phyloP scores from a whole-genome alignment of 2,329 filamentous ascomycete species.

The Scedosporium apiospermum region DNA sequence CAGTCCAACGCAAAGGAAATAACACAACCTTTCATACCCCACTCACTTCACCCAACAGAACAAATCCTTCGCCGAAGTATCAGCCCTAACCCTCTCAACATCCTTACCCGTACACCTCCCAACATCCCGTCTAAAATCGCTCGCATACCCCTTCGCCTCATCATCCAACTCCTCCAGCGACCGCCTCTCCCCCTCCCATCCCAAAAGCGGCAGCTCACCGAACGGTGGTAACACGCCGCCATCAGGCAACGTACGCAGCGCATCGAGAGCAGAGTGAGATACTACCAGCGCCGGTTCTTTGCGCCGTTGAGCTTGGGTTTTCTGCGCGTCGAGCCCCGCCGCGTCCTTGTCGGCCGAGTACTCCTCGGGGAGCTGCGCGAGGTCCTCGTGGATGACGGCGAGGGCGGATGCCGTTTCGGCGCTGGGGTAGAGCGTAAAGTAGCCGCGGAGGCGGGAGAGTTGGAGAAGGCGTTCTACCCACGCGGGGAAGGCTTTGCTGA shows the following conservation, averaged over 20 bases:
- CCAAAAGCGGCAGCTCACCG: constrained; percentile 46
- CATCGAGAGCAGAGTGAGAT: constrained; percentile 29
- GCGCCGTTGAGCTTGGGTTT: constrained; percentile 16
- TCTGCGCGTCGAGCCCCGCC: constrained; percentile 2
- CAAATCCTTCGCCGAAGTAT: constrained; percentile 45
- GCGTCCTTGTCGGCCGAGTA: constrained; percentile 26
- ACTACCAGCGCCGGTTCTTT: constrained; percentile 27
- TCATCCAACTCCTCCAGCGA: constrained; percentile 28
- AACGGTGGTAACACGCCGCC: constrained; percentile 33
- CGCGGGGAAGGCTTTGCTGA: constrained; percentile 61
- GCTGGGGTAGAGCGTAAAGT: constrained; percentile 71
- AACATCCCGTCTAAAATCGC: constrained; percentile 50
- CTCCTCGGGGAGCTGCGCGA: constrained; percentile 65
- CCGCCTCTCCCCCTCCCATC: constrained; percentile 50
- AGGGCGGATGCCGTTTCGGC: constrained; percentile 43
- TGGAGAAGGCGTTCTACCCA: constrained; percentile 74
- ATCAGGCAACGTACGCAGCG: constrained; percentile 39
- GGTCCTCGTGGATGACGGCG: constrained; percentile 68
- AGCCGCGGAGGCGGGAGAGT: constrained; percentile 66
- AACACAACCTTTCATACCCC: not conserved
- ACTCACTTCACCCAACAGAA: constrained; percentile 41
- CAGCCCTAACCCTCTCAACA: constrained; percentile 12
- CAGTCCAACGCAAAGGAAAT: not conserved
- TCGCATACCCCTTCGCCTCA: constrained; percentile 41
- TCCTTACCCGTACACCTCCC: constrained; percentile 51